Evolutionary conservation across 2,329 filamentous ascomycete genomes (phyloP), one percentile per base, ranked within the genome.

Genomic region (Pochonia chlamydosporia): DNA sequence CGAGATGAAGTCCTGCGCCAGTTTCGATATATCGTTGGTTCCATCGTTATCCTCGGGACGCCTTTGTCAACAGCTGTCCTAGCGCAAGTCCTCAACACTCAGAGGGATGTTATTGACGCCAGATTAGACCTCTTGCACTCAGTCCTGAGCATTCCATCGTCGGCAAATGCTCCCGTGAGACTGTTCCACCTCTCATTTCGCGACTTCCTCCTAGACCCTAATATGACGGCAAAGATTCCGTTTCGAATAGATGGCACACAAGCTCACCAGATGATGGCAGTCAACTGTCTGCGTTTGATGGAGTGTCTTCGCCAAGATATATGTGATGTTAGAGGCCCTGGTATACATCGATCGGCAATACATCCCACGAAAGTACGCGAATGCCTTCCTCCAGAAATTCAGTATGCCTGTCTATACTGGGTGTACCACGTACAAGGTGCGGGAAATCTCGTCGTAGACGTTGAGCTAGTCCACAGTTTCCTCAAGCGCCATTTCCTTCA

Each of bases 381-480:
- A 8, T 48, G 26, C 37, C 30, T 70, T 23, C 55, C 63, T 6
- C 20, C 56, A 7, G 58, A 64, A 11, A 24, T 70, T 9, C 60
- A 61, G 46, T 75, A 74, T 57, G 66, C 67, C 11, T 72, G 67
- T 54, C 55, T 56, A 2, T 69, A 72, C 51, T 74, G 65, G 55
- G 46, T 49, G 4, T 16, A 65, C 31, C 67, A 71, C 56, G 31
- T 58, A 18, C 31, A 35, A 16, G 11, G 16, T 4, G 31, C 31
- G n/a, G 31, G 18, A 49, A 58, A 45, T 39, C 59, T n/a, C 61
- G 59, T 49, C n/a, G 11, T n/a, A 7, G 31, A 35, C 16, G 5
- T 11, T 16, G 31, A n/a, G 16, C 10, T 14, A 35, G 53, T 50
- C 40, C 37, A 43, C 41, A 52, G 50, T 39, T 74, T 74, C 54